phyloP scores from a whole-genome alignment of 2,329 filamentous ascomycete genomes.

The Ophiostoma angusticollis region DNA sequence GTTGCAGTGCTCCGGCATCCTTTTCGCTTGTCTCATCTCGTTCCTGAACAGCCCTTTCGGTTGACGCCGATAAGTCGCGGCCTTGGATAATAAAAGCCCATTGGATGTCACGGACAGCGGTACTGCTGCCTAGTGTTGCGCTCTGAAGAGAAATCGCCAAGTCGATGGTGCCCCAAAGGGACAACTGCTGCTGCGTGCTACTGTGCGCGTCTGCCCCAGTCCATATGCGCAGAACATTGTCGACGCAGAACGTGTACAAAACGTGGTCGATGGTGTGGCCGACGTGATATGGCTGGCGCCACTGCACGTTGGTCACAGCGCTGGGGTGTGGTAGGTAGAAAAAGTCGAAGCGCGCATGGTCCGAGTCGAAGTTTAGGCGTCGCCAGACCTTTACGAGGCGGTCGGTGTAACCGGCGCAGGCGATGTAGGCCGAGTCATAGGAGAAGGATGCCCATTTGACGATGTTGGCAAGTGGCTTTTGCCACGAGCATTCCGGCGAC shows the following conservation, averaged over 20 bases:
- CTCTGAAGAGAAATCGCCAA: constrained; percentile 55
- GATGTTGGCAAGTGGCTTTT: constrained; percentile 57
- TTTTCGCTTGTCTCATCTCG: constrained; percentile 42
- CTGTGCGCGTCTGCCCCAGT: constrained; percentile 60
- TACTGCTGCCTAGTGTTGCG: constrained; percentile 11
- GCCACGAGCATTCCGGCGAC: constrained; percentile 53
- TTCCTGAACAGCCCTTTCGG: constrained; percentile 59
- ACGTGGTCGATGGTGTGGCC: constrained; percentile 77
- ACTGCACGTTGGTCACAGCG: constrained; percentile 69
- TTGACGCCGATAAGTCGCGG: constrained; percentile 63
- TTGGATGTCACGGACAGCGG: constrained; percentile 22
- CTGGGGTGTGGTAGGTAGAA: constrained; percentile 78
- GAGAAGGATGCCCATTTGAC: constrained; percentile 67
- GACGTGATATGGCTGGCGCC: constrained; percentile 65
- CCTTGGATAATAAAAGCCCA: constrained; percentile 77
- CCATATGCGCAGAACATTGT: constrained; percentile 75
- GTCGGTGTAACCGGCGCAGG: constrained; percentile 66
- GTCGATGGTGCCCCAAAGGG: constrained; percentile 72
- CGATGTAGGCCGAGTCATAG: constrained; percentile 77
- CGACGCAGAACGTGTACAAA: constrained; percentile 76
- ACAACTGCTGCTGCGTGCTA: constrained; percentile 47
- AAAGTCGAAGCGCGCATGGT: constrained; percentile 79
- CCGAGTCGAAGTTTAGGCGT: constrained; percentile 67
- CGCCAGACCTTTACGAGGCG: constrained; percentile 87
- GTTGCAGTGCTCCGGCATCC: constrained; percentile 62